Evolutionary conservation across 768 basidiomycete genomes (phyloP), one percentile per base, ranked within the genome.

Genomic region (Dendrothele bispora): DNA sequence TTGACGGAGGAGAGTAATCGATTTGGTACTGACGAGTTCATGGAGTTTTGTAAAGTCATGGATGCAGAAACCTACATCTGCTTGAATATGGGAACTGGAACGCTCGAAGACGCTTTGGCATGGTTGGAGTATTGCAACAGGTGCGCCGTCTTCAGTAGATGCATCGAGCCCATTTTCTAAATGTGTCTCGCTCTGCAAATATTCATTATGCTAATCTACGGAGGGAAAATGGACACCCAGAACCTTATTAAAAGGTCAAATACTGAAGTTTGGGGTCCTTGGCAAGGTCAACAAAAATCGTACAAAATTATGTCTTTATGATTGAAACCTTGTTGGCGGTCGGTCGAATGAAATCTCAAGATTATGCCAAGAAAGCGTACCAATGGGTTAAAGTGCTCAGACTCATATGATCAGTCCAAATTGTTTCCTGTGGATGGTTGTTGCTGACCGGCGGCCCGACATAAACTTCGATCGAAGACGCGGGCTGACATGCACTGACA

Each of bases 111-210:
- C 32, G 80, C 81, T 0, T 62, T 84, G 18, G 73, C 69, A 6
- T 82, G 78, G 80, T 48, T 83, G 14, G 82, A 84, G 50, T 84
- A 83, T 60, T 82, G 80, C 58, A 83, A 83, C 49, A 75, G 79
- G 71, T 69, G 32, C 22, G 38, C 5, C 22, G 41, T 28, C 11
- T 14, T 11, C 41, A 11, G 3, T 40, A 8, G n/a, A 21, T 28
- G 15, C 26, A 15, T 6, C 24, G 15, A 43, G n/a, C 24, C 24
- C 5, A 21, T 12, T 42, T 27, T 12, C n/a, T n/a, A n/a, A n/a
- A n/a, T 12, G 8, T 27, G 5, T 26, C 22, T 24, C 69, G 67
- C 51, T 62, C 67, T 11, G 57, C 66, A 14, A 66, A 71, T 49
- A 72, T 69, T 1, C 65, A 71, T 55, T 82, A 78, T 61, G 81